These are phyloP conservation scores for Populus ilicifolia DNA, from an alignment of 345 rosid genomes.

Conservation along the genomic window DNA sequence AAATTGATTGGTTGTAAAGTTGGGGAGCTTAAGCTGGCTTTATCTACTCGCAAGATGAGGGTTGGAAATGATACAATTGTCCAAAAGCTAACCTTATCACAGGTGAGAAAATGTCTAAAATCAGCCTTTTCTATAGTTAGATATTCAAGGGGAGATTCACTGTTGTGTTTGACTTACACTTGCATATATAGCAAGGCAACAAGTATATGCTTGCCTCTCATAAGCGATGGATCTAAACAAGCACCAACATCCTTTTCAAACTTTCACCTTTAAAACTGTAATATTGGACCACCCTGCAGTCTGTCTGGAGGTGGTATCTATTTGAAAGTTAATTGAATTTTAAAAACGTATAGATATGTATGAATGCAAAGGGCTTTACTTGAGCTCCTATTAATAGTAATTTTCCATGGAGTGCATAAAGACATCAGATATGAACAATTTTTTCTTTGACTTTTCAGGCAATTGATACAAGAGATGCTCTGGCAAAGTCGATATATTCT, in stretches of 20 bases:
- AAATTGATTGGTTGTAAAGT: constrained; percentile 72
- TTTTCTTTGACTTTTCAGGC: constrained; percentile 53
- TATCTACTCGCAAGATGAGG: constrained; percentile 90
- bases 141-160: neutral
- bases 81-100: constrained; percentile 79
- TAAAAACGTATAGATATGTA: neutral
- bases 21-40: constrained; percentile 62
- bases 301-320: neutral
- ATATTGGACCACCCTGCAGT: neutral
- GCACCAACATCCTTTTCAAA: neutral
- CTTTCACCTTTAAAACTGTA: neutral
- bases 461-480: constrained; percentile 79
- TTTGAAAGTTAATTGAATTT: neutral
- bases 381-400: neutral
- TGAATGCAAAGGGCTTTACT: neutral
- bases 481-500: constrained; percentile 92
- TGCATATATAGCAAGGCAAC: neutral
- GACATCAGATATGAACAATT: neutral
- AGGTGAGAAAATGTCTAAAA: constrained; percentile 44
- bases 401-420: neutral
- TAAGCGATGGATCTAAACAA: neutral
- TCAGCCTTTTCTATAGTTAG: neutral
- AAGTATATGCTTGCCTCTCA: neutral
- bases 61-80: constrained; percentile 87
- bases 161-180: neutral